Conservation (phyloP, 306 rosid species). For the Lathyrus aphaca region DNA sequence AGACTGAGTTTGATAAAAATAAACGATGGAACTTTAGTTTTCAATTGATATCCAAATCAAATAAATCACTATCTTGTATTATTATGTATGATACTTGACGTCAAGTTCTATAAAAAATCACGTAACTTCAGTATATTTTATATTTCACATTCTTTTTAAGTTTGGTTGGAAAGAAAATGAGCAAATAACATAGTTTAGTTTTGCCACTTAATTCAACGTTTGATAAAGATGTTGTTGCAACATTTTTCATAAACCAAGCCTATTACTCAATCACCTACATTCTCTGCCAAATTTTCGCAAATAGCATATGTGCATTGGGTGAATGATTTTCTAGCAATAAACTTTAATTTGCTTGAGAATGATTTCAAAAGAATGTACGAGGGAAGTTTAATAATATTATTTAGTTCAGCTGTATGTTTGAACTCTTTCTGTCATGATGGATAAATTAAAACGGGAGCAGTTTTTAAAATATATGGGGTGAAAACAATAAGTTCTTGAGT, state of each 20-base stretch:
- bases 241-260: background rate
- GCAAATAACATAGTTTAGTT: background rate
- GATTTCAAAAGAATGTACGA: too few species aligned
- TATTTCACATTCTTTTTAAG: background rate
- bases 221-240: background rate
- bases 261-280: background rate
- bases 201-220: background rate
- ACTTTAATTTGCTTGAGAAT: too few species aligned
- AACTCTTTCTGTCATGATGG: too few species aligned
- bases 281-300: background rate
- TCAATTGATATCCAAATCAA: background rate
- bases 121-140: background rate
- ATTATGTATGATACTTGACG: too few species aligned
- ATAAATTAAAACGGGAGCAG: too few species aligned
- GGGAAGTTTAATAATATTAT: too few species aligned
- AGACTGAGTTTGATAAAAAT: constrained; percentile 2
- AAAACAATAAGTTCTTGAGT: too few species aligned
- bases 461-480: too few species aligned
- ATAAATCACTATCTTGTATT: constrained; percentile 28
- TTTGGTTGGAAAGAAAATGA: background rate
- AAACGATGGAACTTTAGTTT: background rate
- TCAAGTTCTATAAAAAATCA: too few species aligned
- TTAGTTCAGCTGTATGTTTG: too few species aligned
- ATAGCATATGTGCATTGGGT: too few species aligned
- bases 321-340: too few species aligned